Conservation (phyloP, 1,139 yeast species). For the Debaryomycetaceae sp. region DNA sequence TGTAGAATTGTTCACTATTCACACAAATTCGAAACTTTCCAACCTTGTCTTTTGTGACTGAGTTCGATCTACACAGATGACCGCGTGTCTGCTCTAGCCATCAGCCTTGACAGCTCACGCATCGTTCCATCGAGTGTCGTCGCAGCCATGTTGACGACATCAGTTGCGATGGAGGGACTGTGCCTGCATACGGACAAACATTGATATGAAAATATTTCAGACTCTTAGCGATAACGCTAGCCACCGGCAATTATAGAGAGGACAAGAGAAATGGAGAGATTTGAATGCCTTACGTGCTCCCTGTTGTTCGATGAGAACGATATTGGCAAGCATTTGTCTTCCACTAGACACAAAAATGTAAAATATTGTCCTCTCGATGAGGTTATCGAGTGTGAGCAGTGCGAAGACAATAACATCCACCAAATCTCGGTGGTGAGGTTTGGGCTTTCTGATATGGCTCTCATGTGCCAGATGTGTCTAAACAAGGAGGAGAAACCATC, state of each 20-base stretch:
- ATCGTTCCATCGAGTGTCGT: no score
- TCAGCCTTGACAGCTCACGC: no score
- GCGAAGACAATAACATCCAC: slow-evolving; percentile 54
- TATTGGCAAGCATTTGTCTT: slow-evolving; percentile 44
- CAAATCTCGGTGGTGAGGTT: slow-evolving; percentile 48
- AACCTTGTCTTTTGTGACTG: no score
- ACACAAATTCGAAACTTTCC: no score
- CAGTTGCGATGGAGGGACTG: background rate
- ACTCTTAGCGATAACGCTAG: background rate
- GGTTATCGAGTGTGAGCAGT: slow-evolving; percentile 52
- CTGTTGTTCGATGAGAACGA: slow-evolving; percentile 14
- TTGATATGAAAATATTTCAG: background rate
- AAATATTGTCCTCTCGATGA: slow-evolving; percentile 31
- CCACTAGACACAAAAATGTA: slow-evolving; percentile 54
- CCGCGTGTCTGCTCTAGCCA: no score
- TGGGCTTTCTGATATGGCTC: slow-evolving; percentile 53
- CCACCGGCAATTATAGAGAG: background rate
- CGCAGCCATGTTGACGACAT: no score
- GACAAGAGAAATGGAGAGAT: slow-evolving; percentile 7
- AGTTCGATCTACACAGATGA: no score
- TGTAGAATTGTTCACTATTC: no score
- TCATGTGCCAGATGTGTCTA: slow-evolving; percentile 48
- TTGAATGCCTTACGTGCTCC: slow-evolving; percentile 31
- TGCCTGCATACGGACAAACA: background rate
- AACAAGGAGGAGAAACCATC: slow-evolving; percentile 46